phyloP scores from a whole-genome alignment of 805 yeast genomes.

The Pichia cabralensis region DNA sequence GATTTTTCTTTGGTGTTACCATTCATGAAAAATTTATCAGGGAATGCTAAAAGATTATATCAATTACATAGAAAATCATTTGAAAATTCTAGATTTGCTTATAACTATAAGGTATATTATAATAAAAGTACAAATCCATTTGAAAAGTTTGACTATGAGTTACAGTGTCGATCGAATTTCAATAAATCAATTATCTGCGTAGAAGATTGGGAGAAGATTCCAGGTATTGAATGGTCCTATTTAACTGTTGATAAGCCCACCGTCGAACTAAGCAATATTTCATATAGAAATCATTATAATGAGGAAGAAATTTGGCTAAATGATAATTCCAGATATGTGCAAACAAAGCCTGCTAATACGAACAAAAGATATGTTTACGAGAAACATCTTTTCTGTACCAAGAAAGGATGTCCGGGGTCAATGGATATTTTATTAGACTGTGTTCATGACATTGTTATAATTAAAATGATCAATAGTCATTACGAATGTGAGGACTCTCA shows the following conservation, averaged over 20 bases:
- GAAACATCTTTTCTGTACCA: slow-evolving; percentile 2
- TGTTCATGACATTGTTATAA: slow-evolving; percentile 6
- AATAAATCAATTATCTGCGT: neutral
- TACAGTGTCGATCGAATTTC: neutral
- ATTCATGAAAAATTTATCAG: slow-evolving; percentile 3
- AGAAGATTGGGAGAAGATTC: neutral
- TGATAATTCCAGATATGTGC: no score
- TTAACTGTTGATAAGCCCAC: slow-evolving; percentile 1
- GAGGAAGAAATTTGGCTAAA: no score
- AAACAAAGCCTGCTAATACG: no score
- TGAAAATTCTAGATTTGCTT: no score
- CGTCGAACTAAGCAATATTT: neutral
- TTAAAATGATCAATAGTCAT: slow-evolving; percentile 4
- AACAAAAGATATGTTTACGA: slow-evolving; percentile 3
- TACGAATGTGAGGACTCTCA: slow-evolving; percentile 8
- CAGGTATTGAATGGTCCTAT: slow-evolving; percentile 4
- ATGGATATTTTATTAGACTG: slow-evolving; percentile 7
- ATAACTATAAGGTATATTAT: neutral
- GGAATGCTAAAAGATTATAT: neutral
- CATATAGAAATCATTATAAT: no score
- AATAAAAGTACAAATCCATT: neutral
- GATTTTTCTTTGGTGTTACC: slow-evolving; percentile 10
- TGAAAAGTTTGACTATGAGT: neutral
- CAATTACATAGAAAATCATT: no score
- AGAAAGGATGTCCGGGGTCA: slow-evolving; percentile 7